These are phyloP conservation scores for Phaeotremella fagi DNA, from an alignment of 768 basidiomycete genomes.

Conservation along the genomic window DNA sequence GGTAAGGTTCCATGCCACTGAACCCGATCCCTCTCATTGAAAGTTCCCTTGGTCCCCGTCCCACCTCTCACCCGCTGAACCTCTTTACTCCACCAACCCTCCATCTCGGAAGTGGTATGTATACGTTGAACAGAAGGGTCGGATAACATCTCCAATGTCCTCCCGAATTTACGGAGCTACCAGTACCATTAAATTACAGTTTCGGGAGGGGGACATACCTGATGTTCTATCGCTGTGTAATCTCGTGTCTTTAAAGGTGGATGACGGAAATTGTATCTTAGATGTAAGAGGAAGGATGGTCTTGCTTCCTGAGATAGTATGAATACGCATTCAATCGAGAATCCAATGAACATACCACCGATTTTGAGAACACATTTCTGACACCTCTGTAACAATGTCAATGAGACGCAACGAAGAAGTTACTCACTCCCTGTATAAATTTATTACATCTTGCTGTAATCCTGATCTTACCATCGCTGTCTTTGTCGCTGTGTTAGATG, in stretches of 20 bases:
- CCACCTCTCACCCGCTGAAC: neutral
- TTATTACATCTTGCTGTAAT: constrained; percentile 45
- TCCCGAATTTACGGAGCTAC: constrained; percentile 43
- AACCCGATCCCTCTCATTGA: constrained; percentile 16
- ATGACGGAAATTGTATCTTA: constrained; percentile 43
- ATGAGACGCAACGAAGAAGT: no score
- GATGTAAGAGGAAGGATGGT: constrained; percentile 40
- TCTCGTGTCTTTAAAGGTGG: constrained; percentile 37
- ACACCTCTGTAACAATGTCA: constrained; percentile 31
- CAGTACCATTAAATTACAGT: neutral
- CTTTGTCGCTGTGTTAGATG: no score
- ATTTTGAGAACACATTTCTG: constrained; percentile 30
- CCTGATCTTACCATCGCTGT: constrained; percentile 43
- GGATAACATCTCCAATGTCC: constrained; percentile 44
- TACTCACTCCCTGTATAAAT: constrained; percentile 44
- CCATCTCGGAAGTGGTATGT: constrained; percentile 33
- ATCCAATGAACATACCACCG: constrained; percentile 14
- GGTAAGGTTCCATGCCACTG: constrained; percentile 32
- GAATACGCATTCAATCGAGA: neutral
- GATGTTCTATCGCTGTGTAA: constrained; percentile 47
- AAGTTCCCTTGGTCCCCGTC: no score
- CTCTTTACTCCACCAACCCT: constrained; percentile 38
- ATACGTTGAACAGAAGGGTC: constrained; percentile 30
- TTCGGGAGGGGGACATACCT: constrained; percentile 33
- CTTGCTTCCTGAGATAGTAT: constrained; percentile 21